Evolutionary conservation across 352 stramenopile species (phyloP).

Genomic region (Pythium sp.): DNA sequence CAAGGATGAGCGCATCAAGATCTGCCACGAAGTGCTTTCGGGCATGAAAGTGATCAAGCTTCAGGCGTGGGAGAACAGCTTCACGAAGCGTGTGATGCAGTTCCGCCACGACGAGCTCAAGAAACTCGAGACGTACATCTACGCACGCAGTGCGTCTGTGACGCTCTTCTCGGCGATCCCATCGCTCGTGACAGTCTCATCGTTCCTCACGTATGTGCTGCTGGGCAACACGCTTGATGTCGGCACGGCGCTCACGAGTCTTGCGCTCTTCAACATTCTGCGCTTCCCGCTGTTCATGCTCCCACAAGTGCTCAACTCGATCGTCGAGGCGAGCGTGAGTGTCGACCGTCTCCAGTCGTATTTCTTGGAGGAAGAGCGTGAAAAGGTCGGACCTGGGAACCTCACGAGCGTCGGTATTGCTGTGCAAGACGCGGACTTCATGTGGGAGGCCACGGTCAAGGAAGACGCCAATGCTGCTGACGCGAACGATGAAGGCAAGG

Average conservation of each 20-base stretch:
- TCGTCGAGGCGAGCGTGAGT: conserved; percentile 89
- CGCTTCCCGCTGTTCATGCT: conserved; percentile 98
- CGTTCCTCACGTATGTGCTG: conserved; percentile 50
- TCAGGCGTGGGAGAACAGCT: conserved; percentile 93
- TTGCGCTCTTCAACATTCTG: conserved; percentile 85
- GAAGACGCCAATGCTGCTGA: conserved; percentile 14
- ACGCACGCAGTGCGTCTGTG: conserved; percentile 29
- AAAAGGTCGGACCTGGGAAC: conserved; percentile 66
- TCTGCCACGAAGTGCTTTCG: conserved; percentile 93
- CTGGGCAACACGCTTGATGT: conserved; percentile 59
- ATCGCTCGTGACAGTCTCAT: conserved; percentile 46
- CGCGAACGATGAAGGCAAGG: conserved; percentile 32
- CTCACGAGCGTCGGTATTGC: conserved; percentile 55
- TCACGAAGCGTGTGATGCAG: conserved; percentile 58
- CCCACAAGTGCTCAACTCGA: conserved; percentile 93
- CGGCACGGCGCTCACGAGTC: conserved; percentile 45
- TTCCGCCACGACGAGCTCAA: conserved; percentile 80
- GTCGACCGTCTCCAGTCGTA: conserved; percentile 54
- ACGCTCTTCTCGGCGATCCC: conserved; percentile 62
- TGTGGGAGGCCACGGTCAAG: conserved; percentile 47
- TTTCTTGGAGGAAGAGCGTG: conserved; percentile 54
- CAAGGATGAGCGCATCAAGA: conserved; percentile 94
- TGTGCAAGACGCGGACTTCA: conserved; percentile 51
- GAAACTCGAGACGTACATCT: conserved; percentile 59
- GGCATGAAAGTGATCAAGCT: conserved; percentile 98